These are phyloP conservation scores for Nicotiana noctiflora DNA, from an alignment of 257 asterid species.

Conservation along the genomic window DNA sequence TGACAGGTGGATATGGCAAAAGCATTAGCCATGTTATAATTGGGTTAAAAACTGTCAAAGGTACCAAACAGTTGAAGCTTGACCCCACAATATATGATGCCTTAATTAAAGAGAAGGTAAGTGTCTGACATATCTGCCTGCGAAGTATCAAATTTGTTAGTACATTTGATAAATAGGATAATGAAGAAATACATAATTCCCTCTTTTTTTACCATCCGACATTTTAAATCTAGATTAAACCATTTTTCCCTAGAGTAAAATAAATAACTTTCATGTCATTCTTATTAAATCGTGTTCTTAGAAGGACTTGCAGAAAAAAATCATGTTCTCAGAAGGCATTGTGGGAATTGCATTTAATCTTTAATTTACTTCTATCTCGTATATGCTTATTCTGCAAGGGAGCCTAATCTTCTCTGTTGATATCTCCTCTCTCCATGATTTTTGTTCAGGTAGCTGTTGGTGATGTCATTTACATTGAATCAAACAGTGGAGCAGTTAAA, in stretches of 20 bases:
- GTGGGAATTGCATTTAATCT: not conserved
- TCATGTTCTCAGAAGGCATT: not conserved
- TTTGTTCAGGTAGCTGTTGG: slow-evolving; percentile 58
- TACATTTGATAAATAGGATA: not conserved
- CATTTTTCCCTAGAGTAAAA: not conserved
- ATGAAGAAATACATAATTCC: not conserved
- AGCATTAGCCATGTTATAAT: slow-evolving; percentile 90
- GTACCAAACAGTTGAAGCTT: slow-evolving; percentile 89
- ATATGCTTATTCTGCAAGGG: not conserved
- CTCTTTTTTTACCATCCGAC: not conserved
- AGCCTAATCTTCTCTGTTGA: not conserved
- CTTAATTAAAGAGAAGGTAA: slow-evolving; percentile 81
- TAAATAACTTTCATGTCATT: not conserved
- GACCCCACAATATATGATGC: slow-evolving; percentile 97
- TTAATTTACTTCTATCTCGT: not conserved
- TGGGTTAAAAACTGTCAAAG: slow-evolving; percentile 90
- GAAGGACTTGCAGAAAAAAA: not conserved
- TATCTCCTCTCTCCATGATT: slow-evolving; percentile 10
- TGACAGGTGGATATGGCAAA: slow-evolving; percentile 93
- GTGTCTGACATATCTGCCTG: not conserved
- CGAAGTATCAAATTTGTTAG: not conserved
- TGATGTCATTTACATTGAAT: not conserved
- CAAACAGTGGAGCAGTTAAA: not conserved
- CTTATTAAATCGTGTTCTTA: not conserved
- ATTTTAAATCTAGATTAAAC: not conserved